Evolutionary conservation across 2,329 filamentous ascomycete genomes (phyloP).

Genomic region (Talaromyces sp.): DNA sequence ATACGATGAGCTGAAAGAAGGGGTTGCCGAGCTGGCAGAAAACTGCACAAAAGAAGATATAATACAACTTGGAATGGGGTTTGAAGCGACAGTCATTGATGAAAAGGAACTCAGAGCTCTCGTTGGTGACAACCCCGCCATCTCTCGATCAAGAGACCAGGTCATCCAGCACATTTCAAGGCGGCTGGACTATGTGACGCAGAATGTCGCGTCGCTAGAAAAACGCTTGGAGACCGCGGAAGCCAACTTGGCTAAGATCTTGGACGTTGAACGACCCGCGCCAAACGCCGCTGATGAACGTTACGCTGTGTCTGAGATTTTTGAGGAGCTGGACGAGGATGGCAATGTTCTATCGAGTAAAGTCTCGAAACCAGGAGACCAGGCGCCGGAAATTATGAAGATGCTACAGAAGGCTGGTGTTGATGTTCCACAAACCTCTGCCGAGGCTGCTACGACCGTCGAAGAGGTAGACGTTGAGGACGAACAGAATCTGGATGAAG

Average conservation of each 20-base stretch:
- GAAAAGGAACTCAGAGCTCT: slow-evolving; percentile 53
- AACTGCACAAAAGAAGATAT: slow-evolving; percentile 51
- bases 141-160: slow-evolving; percentile 53
- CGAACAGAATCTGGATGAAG: not conserved
- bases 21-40: slow-evolving; percentile 56
- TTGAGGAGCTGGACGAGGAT: slow-evolving; percentile 86
- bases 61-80: slow-evolving; percentile 38
- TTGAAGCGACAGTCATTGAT: slow-evolving; percentile 40
- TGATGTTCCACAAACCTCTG: not conserved
- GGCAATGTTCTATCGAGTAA: slow-evolving; percentile 72
- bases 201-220: slow-evolving; percentile 69
- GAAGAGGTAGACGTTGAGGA: not conserved
- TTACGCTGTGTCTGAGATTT: slow-evolving; percentile 80
- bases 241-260: slow-evolving; percentile 58
- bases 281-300: slow-evolving; percentile 47
- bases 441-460: not conserved
- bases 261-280: slow-evolving; percentile 56
- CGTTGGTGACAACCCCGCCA: slow-evolving; percentile 38
- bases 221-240: slow-evolving; percentile 67
- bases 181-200: slow-evolving; percentile 81
- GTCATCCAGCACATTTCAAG: slow-evolving; percentile 64
- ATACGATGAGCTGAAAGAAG: slow-evolving; percentile 83
- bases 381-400: slow-evolving; percentile 63
- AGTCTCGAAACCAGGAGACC: slow-evolving; percentile 62
- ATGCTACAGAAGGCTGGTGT: slow-evolving; percentile 73